Percentiles rank a stretch among this genome's conserved stretches.
Conservation (phyloP, 2,329 filamentous ascomycete genomes). For the Penicillium nordicum region DNA sequence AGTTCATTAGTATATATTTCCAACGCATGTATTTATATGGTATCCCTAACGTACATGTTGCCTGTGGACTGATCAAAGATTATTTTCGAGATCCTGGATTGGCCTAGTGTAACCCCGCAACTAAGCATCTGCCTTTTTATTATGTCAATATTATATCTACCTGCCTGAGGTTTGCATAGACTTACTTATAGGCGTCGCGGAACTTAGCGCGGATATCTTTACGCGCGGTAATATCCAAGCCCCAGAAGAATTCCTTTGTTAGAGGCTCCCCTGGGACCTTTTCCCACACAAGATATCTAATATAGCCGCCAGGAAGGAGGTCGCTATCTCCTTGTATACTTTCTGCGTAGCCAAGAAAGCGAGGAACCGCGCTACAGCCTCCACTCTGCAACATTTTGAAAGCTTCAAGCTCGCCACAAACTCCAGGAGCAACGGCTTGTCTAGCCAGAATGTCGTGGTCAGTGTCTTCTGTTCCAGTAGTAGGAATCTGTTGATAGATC, state of each 20-base stretch:
- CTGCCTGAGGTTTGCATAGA: slow-evolving; percentile 2
- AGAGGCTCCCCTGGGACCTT: slow-evolving; percentile 9
- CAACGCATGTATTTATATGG: too few relatives aligned
- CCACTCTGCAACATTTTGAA: background rate
- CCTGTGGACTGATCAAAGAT: too few relatives aligned
- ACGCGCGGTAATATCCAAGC: slow-evolving; percentile 5
- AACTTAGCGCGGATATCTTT: slow-evolving; percentile 12
- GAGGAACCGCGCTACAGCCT: background rate
- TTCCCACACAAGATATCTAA: slow-evolving; percentile 15
- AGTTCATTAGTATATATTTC: too few relatives aligned
- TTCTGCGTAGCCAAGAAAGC: background rate
- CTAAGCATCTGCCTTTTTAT: too few relatives aligned
- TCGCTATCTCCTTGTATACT: background rate
- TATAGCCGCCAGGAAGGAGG: slow-evolving; percentile 12
- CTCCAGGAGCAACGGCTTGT: background rate
- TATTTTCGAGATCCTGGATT: too few relatives aligned
- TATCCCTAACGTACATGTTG: too few relatives aligned
- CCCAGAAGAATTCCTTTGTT: slow-evolving; percentile 10
- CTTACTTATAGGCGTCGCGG: slow-evolving; percentile 9
- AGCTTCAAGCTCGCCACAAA: background rate
- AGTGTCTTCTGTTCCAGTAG: background rate
- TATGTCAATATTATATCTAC: background rate
- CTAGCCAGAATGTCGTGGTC: background rate
- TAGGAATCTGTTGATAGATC: slow-evolving; percentile 11
- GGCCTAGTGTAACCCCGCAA: too few relatives aligned